Percentiles rank a stretch among this genome's conserved stretches.
Conservation (phyloP, 495 filamentous ascomycete genomes). For the Alectoria sarmentosa region DNA sequence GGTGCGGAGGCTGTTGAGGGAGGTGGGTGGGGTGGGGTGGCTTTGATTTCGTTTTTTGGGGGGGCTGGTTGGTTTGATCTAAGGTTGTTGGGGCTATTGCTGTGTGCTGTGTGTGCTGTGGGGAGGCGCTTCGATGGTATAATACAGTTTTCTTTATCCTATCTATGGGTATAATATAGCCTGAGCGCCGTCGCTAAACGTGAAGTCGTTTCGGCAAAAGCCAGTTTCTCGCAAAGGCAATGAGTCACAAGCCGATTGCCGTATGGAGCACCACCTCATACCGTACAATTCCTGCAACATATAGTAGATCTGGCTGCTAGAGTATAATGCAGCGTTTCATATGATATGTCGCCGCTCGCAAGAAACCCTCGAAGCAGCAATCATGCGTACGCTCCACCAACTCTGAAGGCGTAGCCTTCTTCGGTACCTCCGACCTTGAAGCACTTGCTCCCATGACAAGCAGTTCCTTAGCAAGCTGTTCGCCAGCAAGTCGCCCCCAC, state of each 20-base stretch:
- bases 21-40: constrained; percentile 14
- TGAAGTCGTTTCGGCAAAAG: background rate
- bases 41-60: constrained; percentile 18
- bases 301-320: background rate
- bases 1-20: constrained; percentile 16
- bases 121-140: too few species aligned
- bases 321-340: background rate
- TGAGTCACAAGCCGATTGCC: background rate
- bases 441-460: background rate
- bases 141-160: too few species aligned
- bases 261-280: background rate
- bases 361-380: background rate
- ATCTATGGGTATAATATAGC: background rate
- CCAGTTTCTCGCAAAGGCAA: background rate
- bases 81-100: too few species aligned
- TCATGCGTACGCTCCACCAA: background rate
- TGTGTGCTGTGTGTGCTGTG: too few species aligned
- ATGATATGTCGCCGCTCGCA: background rate
- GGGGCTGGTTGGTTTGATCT: background rate
- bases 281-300: background rate
- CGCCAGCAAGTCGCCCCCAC: background rate
- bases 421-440: background rate
- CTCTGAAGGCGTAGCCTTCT: background rate
- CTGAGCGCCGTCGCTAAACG: background rate
- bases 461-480: background rate